Evolutionary conservation across 1,284 basidiomycete genomes (phyloP).

Genomic region (Phylloboletellus chloephorus): DNA sequence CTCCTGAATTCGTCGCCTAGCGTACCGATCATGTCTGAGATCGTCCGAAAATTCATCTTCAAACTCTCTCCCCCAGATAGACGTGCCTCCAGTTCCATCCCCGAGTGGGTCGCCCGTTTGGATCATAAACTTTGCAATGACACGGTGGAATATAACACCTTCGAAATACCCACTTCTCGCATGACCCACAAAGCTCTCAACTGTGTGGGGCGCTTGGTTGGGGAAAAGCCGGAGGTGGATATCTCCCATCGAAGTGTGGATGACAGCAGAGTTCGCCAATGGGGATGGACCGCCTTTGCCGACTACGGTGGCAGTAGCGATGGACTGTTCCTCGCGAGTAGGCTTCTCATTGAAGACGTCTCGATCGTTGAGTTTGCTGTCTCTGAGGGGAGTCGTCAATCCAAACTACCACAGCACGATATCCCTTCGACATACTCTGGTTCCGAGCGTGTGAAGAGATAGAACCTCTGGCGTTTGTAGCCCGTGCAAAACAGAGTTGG

Average conservation of each 20-base stretch:
- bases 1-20: conserved; percentile 2
- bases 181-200: conserved; percentile 97
- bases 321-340: conserved; percentile 92
- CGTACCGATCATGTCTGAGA: conserved; percentile 83
- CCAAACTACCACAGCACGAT: neutral
- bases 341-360: conserved; percentile 99
- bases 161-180: conserved; percentile 92
- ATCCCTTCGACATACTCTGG: conserved; percentile 64
- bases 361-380: conserved; percentile 82
- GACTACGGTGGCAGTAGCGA: conserved; percentile 63
- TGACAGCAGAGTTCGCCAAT: conserved; percentile 73
- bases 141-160: conserved; percentile 92
- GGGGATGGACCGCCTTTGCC: conserved; percentile 54
- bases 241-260: conserved; percentile 95
- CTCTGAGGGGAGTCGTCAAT: conserved; percentile 42
- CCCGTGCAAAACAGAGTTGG: conserved; percentile 93
- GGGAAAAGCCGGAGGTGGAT: conserved; percentile 91
- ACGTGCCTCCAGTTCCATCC: conserved; percentile 95
- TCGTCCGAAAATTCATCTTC: conserved; percentile 94
- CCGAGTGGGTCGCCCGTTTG: conserved; percentile 97
- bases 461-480: conserved; percentile 92
- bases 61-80: conserved; percentile 92
- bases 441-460: conserved; percentile 90
- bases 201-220: conserved; percentile 86
- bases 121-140: conserved; percentile 99